phyloP scores from a whole-genome alignment of 768 basidiomycete genomes.

The Rossbeevera mucosa region DNA sequence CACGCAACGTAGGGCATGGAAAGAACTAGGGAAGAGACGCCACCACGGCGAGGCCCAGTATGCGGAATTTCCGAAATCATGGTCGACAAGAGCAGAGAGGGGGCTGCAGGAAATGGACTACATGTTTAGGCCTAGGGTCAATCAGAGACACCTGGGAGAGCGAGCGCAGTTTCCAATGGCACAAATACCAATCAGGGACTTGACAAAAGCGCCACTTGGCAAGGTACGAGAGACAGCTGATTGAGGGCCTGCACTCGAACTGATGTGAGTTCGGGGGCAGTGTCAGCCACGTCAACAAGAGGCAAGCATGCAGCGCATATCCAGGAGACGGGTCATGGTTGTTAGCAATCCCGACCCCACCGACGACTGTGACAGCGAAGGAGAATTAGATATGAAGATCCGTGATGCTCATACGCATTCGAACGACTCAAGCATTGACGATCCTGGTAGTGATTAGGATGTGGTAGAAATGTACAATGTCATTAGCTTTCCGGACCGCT shows the following conservation, averaged over 20 bases:
- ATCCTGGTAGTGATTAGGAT: not conserved
- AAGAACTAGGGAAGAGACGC: conserved; percentile 8
- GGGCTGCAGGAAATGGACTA: conserved; percentile 25
- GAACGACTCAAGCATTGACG: not conserved
- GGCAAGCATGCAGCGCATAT: conserved; percentile 13
- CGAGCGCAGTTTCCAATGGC: conserved; percentile 4
- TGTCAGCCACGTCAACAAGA: conserved; percentile 13
- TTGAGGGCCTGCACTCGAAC: not conserved
- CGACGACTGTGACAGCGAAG: conserved; percentile 30
- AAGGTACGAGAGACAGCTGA: conserved; percentile 14
- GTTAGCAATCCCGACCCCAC: conserved; percentile 27
- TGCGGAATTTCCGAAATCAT: conserved; percentile 22
- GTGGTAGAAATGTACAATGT: not conserved
- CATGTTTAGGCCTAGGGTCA: conserved; percentile 16
- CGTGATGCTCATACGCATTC: conserved; percentile 2
- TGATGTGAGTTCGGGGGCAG: conserved; percentile 9
- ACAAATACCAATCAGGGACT: conserved; percentile 4
- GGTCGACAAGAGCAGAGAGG: conserved; percentile 25
- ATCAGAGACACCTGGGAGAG: conserved; percentile 7
- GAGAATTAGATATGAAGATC: conserved; percentile 16
- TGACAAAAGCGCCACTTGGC: conserved; percentile 12
- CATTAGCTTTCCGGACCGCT: conserved; percentile 20
- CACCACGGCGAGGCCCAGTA: conserved; percentile 13
- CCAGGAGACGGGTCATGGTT: conserved; percentile 27
- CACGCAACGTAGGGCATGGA: conserved; percentile 18